phyloP scores from a whole-genome alignment of 2,329 filamentous ascomycete species.

The Trichoderma citrinoviride region DNA sequence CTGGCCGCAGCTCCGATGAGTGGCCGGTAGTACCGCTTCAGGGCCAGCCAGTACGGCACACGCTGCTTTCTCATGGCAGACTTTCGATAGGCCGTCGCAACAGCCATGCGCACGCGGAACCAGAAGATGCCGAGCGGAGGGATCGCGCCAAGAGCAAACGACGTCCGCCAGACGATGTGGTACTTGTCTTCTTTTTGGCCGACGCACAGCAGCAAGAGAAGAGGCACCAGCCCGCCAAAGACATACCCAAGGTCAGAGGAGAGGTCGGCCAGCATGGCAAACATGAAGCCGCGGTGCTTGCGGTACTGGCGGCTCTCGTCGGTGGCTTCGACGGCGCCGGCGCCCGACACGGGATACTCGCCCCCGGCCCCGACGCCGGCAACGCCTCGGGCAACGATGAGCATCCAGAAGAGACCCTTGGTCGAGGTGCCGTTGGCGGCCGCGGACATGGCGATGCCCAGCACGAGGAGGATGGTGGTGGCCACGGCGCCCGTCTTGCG shows the following conservation, averaged over 20 bases:
- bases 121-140: constrained; percentile 51
- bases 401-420: constrained; percentile 50
- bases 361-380: constrained; percentile 45
- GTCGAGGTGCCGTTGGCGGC: constrained; percentile 41
- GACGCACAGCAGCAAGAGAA: constrained; percentile 51
- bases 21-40: constrained; percentile 49
- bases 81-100: constrained; percentile 49
- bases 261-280: constrained; percentile 54
- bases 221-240: constrained; percentile 47
- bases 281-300: constrained; percentile 53
- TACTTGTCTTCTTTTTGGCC: constrained; percentile 42
- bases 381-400: constrained; percentile 43
- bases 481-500: constrained; percentile 47
- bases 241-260: constrained; percentile 51
- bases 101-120: constrained; percentile 52
- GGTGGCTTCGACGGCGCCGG: constrained; percentile 52
- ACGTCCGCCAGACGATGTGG: constrained; percentile 49
- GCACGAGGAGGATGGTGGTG: constrained; percentile 46
- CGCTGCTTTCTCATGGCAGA: constrained; percentile 46
- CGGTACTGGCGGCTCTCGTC: constrained; percentile 47
- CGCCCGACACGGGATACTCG: constrained; percentile 53
- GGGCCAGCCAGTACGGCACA: constrained; percentile 46
- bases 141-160: constrained; percentile 49
- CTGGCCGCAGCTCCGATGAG: constrained; percentile 47
- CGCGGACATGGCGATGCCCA: constrained; percentile 47